Evolutionary conservation across 129 eudicot genomes (phyloP).

Genomic region (Kitagawia praeruptora): DNA sequence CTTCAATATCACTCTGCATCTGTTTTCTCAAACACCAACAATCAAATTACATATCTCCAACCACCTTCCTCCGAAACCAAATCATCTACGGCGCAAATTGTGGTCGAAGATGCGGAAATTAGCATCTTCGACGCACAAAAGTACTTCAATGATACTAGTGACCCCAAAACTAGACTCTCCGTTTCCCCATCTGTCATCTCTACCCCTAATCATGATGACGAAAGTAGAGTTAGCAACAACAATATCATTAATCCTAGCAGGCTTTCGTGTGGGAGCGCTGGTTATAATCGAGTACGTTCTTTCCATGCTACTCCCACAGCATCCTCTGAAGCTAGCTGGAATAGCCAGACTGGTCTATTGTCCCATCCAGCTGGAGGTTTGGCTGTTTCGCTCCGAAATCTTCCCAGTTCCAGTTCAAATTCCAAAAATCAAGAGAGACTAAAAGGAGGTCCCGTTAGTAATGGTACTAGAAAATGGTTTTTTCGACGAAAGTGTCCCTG

Average conservation of each 20-base stretch:
- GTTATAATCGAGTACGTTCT: conserved; percentile 30
- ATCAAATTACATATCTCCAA: neutral
- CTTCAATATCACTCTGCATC: neutral
- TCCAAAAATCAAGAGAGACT: neutral
- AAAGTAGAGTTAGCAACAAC: neutral
- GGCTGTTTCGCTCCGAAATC: conserved; percentile 18
- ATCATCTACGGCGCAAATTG: neutral
- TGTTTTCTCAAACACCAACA: neutral
- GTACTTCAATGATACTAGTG: conserved; percentile 34
- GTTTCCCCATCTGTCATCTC: neutral
- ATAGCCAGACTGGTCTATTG: conserved; percentile 52
- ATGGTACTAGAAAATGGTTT: conserved; percentile 27
- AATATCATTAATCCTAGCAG: conserved; percentile 13
- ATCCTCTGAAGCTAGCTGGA: conserved; percentile 64
- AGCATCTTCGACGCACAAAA: conserved; percentile 56
- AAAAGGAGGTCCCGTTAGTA: neutral
- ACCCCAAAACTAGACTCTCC: conserved; percentile 11
- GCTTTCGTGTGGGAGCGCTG: conserved; percentile 9
- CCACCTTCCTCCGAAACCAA: neutral
- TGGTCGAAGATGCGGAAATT: conserved; percentile 32
- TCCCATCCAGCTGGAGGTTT: conserved; percentile 35
- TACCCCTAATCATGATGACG: neutral
- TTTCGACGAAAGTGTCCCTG: conserved; percentile 41
- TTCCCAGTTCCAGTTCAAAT: neutral
- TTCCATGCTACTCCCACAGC: conserved; percentile 58